Percentiles rank a stretch among this genome's conserved stretches.
Conservation (phyloP, 352 stramenopile species). For the Pythium periplocum region DNA sequence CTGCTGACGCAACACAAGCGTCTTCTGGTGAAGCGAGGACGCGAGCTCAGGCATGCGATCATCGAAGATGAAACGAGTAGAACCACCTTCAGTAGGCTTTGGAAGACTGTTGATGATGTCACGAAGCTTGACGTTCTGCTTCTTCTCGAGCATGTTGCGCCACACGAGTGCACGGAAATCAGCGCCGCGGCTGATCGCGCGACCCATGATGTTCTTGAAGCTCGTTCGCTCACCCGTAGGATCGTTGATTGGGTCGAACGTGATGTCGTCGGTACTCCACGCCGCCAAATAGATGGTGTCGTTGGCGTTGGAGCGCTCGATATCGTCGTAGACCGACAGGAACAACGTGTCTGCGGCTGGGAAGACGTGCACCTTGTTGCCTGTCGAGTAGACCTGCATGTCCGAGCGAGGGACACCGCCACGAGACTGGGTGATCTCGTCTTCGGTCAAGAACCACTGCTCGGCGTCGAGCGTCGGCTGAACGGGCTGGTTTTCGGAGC, state of each 20-base stretch:
- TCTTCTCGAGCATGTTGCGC: slow-evolving; percentile 50
- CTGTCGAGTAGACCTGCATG: slow-evolving; percentile 34
- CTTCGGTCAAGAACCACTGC: slow-evolving; percentile 49
- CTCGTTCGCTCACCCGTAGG: slow-evolving; percentile 25
- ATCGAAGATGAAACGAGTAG: slow-evolving; percentile 40
- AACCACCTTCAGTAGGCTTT: slow-evolving; percentile 12
- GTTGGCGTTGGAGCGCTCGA: slow-evolving; percentile 23
- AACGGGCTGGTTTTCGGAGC: slow-evolving; percentile 13
- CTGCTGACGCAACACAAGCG: slow-evolving; percentile 20
- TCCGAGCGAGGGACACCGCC: slow-evolving; percentile 31
- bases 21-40: slow-evolving; percentile 49
- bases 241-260: slow-evolving; percentile 37
- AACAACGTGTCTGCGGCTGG: slow-evolving; percentile 41
- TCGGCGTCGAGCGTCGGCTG: slow-evolving; percentile 35
- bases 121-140: slow-evolving; percentile 49
- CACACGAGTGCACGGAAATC: slow-evolving; percentile 55
- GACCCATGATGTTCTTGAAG: slow-evolving; percentile 23
- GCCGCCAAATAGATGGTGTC: slow-evolving; percentile 44
- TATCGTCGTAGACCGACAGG: slow-evolving; percentile 36
- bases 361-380: slow-evolving; percentile 41
- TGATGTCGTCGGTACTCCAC: slow-evolving; percentile 59
- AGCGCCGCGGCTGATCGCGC: slow-evolving; percentile 27
- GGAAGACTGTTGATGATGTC: slow-evolving; percentile 44
- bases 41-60: slow-evolving; percentile 23
- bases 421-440: slow-evolving; percentile 39